Base-by-base conservation (phyloP, 75 land plant genomes). In the Adiantum capillusveneris region DNA sequence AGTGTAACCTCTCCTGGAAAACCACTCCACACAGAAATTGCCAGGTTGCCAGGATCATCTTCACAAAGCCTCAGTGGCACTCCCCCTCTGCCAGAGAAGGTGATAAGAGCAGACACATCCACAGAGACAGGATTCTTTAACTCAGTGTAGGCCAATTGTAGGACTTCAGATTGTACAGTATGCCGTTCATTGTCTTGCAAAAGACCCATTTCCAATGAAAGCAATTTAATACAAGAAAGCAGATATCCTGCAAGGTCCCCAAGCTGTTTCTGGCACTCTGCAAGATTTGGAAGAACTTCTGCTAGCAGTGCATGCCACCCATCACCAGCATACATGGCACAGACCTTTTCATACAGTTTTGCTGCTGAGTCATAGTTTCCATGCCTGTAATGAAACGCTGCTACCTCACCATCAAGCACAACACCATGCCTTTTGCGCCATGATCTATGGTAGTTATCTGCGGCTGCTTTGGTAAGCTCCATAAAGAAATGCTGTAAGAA, bases 351-450 rank as follows among this genome's bases (percentile, higher is more conserved):
- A 77, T 85, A 94, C 49, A 88, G 83, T 58, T 86, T 94, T 45
- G 85, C 90, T 46, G 98, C 98, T 29, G 85, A 65, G 64, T 94
- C 98, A 75, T 71, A 75, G 51, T 79, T 82, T 31, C 83, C 85
- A 55, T 74, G 80, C 58, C 73, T 81, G 59, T 72, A 79, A 43
- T 66, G 75, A 7, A 89, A 64, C 65, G 85, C 81, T 44, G 87
- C 98, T 29, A 94, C 75, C 72, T 94, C 98, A 53, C 98, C 96
- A 78, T 94, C 98, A 60, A 94, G 76, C 57, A 83, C 85, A 72
- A 94, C 96, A 53, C 98, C 98, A 79, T 94, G 98, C 62, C 98
- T 76, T 77, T 85, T 94, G 72, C 98, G 84, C 94, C 94, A 91
- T n/a, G 98, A 94, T 1, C 65, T 74, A 68, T 94, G 96, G 60